phyloP scores from a whole-genome alignment of 257 asterid genomes.

The Solanum piurae region DNA sequence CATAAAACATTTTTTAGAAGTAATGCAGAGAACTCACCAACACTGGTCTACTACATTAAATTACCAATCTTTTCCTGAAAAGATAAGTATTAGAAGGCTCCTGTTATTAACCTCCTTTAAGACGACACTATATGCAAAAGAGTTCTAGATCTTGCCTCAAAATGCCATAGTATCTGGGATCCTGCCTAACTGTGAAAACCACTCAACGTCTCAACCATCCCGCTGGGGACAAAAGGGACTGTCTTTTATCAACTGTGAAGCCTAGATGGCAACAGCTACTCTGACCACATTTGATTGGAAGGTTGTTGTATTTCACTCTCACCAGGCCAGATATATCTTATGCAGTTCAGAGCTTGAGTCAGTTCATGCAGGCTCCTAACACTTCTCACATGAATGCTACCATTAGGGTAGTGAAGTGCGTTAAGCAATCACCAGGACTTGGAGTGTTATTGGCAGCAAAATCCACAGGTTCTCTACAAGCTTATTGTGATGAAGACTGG shows the following conservation, averaged over 20 bases:
- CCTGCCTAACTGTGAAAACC: background rate
- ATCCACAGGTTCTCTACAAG: too few relatives aligned
- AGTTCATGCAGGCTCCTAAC: too few relatives aligned
- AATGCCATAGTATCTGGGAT: background rate
- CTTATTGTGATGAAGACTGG: too few relatives aligned
- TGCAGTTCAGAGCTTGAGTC: too few relatives aligned
- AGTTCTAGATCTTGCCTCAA: background rate
- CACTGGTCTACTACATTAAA: background rate
- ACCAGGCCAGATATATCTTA: too few relatives aligned
- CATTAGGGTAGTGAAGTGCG: too few relatives aligned
- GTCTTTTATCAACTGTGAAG: background rate
- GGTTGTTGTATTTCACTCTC: too few relatives aligned
- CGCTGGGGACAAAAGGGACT: background rate
- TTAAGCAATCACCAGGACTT: too few relatives aligned
- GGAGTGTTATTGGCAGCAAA: too few relatives aligned
- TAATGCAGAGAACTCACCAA: background rate
- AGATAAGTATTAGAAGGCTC: background rate
- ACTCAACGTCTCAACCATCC: background rate
- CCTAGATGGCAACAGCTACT: background rate
- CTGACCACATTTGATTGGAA: background rate
- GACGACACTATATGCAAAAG: background rate
- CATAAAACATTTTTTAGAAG: background rate
- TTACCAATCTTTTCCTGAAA: background rate
- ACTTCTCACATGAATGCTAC: too few relatives aligned
- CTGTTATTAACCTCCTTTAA: background rate